Base-by-base conservation (phyloP, 139 green algal species). In the Closterium sp. region DNA sequence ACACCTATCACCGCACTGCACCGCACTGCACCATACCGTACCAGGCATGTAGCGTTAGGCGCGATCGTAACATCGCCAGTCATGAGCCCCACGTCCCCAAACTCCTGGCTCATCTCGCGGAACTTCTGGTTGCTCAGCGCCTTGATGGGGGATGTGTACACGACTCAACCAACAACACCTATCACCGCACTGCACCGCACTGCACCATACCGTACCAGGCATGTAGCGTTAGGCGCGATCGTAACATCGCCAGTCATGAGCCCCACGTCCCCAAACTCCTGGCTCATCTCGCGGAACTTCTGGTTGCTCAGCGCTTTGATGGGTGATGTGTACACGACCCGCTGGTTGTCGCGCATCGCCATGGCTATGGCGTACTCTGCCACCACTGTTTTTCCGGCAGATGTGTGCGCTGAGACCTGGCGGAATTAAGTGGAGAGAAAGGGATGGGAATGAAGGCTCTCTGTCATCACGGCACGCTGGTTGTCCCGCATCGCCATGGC, bases 31-130 rank as follows among this genome's bases (percentile, higher is more conserved):
- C 38, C 38, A 6, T 6, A 45, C 38, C 38, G 10, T 10, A 94
- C 98, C 27, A 99, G 94, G 95, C 96, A 98, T 17, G 90, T 95
- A 2, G 98, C 97, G 42, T 98, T 97, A 22, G 97, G 96, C 93
- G 99, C 98, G 79, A 99, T 96, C 45, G 95, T 97, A 10, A 99
- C 97, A 89, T 99, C 98, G 1, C 97, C 97, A 84, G 97, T 98
- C 97, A 98, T 97, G 19, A 97, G 92, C 9, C 97, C 97, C 89
- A 98, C 97, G 79, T 99, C 97, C 22, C 42, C 90, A 92, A 99
- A 99, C 93, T 98, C 97, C 93, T 98, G 97, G 0, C 87, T 89
- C 89, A 99, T 95, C 95, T 99, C 97, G 0, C 97, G 89, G 91
- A 97, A 98, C 95, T 98, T 98, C 95, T 97, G 97, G 92, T 98